These are phyloP conservation scores for Leccinum incarnatum DNA, from an alignment of 768 basidiomycete genomes.

Conservation along the genomic window DNA sequence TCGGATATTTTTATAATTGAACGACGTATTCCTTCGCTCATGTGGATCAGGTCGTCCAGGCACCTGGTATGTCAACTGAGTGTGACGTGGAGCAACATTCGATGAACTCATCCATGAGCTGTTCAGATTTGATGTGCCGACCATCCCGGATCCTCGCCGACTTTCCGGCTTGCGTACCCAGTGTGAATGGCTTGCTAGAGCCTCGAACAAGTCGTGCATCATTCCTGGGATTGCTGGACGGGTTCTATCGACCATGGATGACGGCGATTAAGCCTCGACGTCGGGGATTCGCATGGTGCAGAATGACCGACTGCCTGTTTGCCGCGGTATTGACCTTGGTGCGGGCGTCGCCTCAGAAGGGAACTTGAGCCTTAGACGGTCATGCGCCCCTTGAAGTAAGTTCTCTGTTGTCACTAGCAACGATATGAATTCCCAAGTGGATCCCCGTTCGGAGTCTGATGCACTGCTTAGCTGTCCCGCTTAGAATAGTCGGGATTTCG, in stretches of 20 bases:
- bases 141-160: conserved; percentile 11
- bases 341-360: conserved; percentile 5
- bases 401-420: conserved; percentile 25
- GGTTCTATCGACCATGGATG: conserved; percentile 5
- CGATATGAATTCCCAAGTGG: conserved; percentile 24
- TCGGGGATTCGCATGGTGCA: conserved; percentile 27
- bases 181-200: conserved; percentile 5
- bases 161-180: neutral
- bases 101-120: neutral
- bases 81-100: neutral
- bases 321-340: conserved; percentile 16
- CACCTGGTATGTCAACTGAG: conserved; percentile 1
- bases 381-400: conserved; percentile 14
- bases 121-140: neutral
- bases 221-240: conserved; percentile 3
- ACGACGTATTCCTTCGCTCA: conserved; percentile 5
- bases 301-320: conserved; percentile 4
- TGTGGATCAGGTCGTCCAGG: conserved; percentile 25
- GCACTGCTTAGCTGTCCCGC: conserved; percentile 3
- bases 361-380: conserved; percentile 1
- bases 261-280: conserved; percentile 22
- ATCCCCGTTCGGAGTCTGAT: conserved; percentile 15
- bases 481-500: conserved; percentile 5
- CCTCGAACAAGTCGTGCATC: conserved; percentile 12
- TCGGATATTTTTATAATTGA: conserved; percentile 1